Evolutionary conservation across 2,329 filamentous ascomycete genomes (phyloP).

Genomic region (Bisporella sp.): DNA sequence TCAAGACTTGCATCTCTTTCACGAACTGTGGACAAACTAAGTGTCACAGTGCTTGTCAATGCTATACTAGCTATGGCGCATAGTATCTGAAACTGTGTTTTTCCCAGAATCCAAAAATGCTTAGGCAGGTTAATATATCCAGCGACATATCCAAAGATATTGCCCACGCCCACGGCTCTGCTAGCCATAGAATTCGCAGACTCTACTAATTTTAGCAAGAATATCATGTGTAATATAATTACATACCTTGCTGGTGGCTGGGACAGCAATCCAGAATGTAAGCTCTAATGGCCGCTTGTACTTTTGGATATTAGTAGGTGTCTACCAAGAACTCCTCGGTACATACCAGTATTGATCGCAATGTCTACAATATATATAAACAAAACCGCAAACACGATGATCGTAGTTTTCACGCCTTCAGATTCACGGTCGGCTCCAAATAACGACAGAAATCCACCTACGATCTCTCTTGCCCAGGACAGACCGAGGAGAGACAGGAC

Average conservation of each 20-base stretch:
- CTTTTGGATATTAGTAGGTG: conserved; percentile 32
- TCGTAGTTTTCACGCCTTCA: conserved; percentile 51
- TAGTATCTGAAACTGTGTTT: conserved; percentile 88
- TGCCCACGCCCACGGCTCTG: conserved; percentile 77
- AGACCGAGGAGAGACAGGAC: conserved; percentile 61
- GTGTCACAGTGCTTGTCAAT: conserved; percentile 59
- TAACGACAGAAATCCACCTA: conserved; percentile 58
- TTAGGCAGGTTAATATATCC: conserved; percentile 76
- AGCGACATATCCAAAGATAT: conserved; percentile 83
- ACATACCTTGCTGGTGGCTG: conserved; percentile 70
- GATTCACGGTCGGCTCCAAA: conserved; percentile 67
- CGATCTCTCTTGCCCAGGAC: conserved; percentile 67
- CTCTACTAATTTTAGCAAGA: conserved; percentile 14
- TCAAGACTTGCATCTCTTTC: conserved; percentile 78
- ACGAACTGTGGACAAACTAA: conserved; percentile 62
- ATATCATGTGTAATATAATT: background rate
- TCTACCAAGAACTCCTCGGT: background rate
- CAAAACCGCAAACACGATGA: conserved; percentile 74
- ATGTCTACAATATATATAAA: conserved; percentile 91
- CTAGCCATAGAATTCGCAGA: conserved; percentile 92
- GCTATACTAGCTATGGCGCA: conserved; percentile 76
- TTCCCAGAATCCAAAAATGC: conserved; percentile 71
- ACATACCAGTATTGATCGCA: conserved; percentile 79
- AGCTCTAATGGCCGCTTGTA: conserved; percentile 85
- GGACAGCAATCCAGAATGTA: conserved; percentile 93